Percentiles rank a stretch among this genome's conserved stretches.
phyloP scores from a whole-genome alignment of 1,284 basidiomycete genomes.

The Volvariella surrecta region DNA sequence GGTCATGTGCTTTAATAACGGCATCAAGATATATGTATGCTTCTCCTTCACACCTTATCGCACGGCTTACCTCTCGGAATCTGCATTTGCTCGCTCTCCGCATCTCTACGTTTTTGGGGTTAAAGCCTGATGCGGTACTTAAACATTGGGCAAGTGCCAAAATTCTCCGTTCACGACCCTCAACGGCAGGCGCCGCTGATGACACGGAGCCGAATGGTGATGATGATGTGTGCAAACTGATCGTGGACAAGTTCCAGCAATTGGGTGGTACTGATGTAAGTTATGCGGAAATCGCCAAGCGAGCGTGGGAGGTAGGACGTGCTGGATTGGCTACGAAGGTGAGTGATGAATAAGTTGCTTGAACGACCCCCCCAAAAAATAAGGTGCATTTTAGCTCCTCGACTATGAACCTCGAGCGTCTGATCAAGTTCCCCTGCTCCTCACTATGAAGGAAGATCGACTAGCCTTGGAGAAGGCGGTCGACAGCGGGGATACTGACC shows the following conservation, averaged over 20 bases:
- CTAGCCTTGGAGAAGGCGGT: slow-evolving; percentile 87
- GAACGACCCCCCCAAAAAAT: slow-evolving; percentile 11
- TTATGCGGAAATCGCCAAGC: slow-evolving; percentile 91
- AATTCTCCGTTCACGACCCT: slow-evolving; percentile 65
- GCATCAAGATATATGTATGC: slow-evolving; percentile 62
- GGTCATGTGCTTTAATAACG: background rate
- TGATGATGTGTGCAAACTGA: slow-evolving; percentile 71
- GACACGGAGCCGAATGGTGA: slow-evolving; percentile 58
- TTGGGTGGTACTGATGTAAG: slow-evolving; percentile 70
- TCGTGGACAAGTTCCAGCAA: slow-evolving; percentile 82
- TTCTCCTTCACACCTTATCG: slow-evolving; percentile 73
- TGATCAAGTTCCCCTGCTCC: slow-evolving; percentile 88
- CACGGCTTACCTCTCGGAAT: slow-evolving; percentile 80
- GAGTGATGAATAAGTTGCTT: too few relatives aligned
- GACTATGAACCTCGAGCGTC: slow-evolving; percentile 87
- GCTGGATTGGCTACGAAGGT: slow-evolving; percentile 81
- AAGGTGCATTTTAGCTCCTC: slow-evolving; percentile 51
- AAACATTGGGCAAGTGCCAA: slow-evolving; percentile 96
- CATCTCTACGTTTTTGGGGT: slow-evolving; percentile 78
- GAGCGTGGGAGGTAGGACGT: slow-evolving; percentile 90
- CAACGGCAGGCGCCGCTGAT: slow-evolving; percentile 38
- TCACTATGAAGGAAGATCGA: slow-evolving; percentile 92
- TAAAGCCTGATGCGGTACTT: slow-evolving; percentile 83
- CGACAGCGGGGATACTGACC: slow-evolving; percentile 91
- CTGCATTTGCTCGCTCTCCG: slow-evolving; percentile 88